Base-by-base conservation (phyloP, 2,329 filamentous ascomycete species). In the Xylariaceae sp. region DNA sequence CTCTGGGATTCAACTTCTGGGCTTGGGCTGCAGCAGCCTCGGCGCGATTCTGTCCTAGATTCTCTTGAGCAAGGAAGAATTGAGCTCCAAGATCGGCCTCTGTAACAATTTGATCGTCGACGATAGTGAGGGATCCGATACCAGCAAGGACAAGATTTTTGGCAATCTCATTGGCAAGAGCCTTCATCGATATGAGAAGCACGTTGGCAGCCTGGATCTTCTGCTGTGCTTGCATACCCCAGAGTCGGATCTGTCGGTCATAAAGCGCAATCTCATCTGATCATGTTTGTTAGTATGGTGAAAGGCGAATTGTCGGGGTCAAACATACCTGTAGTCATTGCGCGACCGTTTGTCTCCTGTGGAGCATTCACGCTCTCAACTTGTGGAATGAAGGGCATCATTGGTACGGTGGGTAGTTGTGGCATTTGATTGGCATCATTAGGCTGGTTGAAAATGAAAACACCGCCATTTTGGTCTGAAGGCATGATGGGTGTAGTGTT, bases 141-240 rank as follows among this genome's bases (percentile, higher is more conserved):
- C 93, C 93, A 19, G 93, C 91, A 3, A 98, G 81, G 16, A 96
- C 92, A 19, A 98, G 83, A 64, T 97, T 98, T 74, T 98, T 98
- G 52, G 93, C 91, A 44, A 97, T 86, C 69, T 98, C 93, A 64
- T 92, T 94, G 47, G 87, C 90, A 14, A 98, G 79, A 1, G 87
- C 90, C 62, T 86, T 88, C 66, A 95, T 82, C 22, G 84, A 90
- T 55, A 98, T 85, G 52, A 98, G 80, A 37, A 97, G 83, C 56
- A 98, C 86, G 61, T 90, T 90, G 48, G 93, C 89, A 48, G 80
- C 86, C 57, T 92, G 88, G 47, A 98, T 90, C 63, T 86, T 89
- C 64, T 95, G 86, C 67, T 98, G 93, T 6, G 93, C 93, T 60
- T 93, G 84, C 62, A 97, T 88, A 35, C 93, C 93, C 93, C 93